Percentiles rank a stretch among this genome's conserved stretches.
phyloP scores from a whole-genome alignment of 2,329 filamentous ascomycete species.

The Grosmannia clavigera region DNA sequence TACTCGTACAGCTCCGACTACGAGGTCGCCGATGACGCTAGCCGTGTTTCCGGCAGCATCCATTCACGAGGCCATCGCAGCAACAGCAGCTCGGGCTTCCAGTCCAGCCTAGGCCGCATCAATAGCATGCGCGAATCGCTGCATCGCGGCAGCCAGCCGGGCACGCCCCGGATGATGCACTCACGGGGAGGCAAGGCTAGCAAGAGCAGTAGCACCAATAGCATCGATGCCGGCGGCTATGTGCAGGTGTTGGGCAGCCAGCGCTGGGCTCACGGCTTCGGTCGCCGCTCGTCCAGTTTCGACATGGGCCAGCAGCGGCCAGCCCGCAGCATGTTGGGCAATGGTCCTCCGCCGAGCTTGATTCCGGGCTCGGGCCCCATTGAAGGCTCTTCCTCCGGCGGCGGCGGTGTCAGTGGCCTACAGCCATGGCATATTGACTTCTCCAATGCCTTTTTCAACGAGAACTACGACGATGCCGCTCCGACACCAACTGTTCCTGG shows the following conservation, averaged over 20 bases:
- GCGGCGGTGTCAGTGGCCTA: not conserved
- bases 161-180: slow-evolving; percentile 33
- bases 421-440: slow-evolving; percentile 35
- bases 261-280: slow-evolving; percentile 41
- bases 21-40: slow-evolving; percentile 42
- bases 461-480: slow-evolving; percentile 62
- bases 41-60: slow-evolving; percentile 36
- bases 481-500: slow-evolving; percentile 75
- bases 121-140: slow-evolving; percentile 47
- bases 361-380: not conserved
- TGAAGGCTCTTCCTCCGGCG: not conserved
- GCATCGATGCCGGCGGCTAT: slow-evolving; percentile 54
- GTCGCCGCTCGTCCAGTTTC: slow-evolving; percentile 57
- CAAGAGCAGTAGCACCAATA: slow-evolving; percentile 56
- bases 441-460: slow-evolving; percentile 32
- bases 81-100: slow-evolving; percentile 68
- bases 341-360: not conserved
- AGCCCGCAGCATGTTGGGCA: not conserved
- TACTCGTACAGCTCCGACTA: slow-evolving; percentile 52
- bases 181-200: slow-evolving; percentile 51
- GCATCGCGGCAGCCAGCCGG: slow-evolving; percentile 23
- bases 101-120: slow-evolving; percentile 44
- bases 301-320: slow-evolving; percentile 46
- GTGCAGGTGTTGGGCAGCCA: slow-evolving; percentile 44
- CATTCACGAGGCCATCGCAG: slow-evolving; percentile 55